Percentiles rank a stretch among this genome's conserved stretches.
phyloP scores from a whole-genome alignment of 495 filamentous ascomycete genomes.

The Jackrogersella multiformis region DNA sequence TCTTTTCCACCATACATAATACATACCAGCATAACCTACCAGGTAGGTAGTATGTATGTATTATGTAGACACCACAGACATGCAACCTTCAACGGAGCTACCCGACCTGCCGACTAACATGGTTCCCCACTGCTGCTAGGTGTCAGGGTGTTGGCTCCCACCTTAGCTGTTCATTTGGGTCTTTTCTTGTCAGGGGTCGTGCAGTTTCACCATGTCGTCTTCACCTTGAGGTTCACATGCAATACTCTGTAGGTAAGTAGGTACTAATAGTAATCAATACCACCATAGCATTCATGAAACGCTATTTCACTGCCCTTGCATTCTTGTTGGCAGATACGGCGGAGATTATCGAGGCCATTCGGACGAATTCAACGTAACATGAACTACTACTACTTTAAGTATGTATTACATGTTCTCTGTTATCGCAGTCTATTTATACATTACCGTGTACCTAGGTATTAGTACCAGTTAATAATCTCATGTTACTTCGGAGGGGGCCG shows the following conservation, averaged over 20 bases:
- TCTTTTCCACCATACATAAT: not conserved
- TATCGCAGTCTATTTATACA: not conserved
- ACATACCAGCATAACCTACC: too few species aligned
- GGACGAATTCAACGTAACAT: constrained; percentile 39
- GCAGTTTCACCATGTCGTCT: constrained; percentile 28
- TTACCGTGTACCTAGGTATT: too few species aligned
- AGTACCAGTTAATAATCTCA: not conserved
- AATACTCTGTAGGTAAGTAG: too few species aligned
- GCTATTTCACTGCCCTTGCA: constrained; percentile 32
- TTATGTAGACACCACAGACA: too few species aligned
- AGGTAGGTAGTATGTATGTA: too few species aligned
- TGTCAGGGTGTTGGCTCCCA: too few species aligned
- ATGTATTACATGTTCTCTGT: too few species aligned
- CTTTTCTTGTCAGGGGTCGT: constrained; percentile 24
- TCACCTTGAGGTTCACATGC: constrained; percentile 40
- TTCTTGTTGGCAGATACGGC: constrained; percentile 25
- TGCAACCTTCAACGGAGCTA: constrained; percentile 34
- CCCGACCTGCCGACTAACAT: constrained; percentile 25
- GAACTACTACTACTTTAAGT: constrained; percentile 6
- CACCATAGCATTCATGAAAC: constrained; percentile 24
- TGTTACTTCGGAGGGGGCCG: constrained; percentile 17
- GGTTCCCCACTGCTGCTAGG: constrained; percentile 40
- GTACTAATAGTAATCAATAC: too few species aligned
- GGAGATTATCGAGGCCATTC: constrained; percentile 26
- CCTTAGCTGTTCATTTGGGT: constrained; percentile 24